Evolutionary conservation across 2,329 filamentous ascomycete species (phyloP).

Genomic region (Trichoderma gracile): DNA sequence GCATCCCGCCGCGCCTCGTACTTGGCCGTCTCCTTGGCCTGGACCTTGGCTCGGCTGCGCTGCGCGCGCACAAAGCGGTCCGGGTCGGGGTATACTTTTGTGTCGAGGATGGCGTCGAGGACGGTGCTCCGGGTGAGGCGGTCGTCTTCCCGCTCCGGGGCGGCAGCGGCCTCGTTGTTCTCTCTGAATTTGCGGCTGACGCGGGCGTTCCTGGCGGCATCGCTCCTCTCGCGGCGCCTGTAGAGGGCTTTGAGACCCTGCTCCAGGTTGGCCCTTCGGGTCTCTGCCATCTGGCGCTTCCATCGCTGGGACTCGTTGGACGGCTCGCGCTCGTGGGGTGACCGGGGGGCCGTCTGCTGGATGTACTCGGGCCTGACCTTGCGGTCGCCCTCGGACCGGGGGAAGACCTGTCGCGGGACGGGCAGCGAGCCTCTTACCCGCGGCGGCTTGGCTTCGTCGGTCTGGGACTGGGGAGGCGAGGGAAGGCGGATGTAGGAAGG

Average conservation of each 20-base stretch:
- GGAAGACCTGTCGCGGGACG: constrained; percentile 78
- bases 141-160: constrained; percentile 74
- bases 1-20: constrained; percentile 65
- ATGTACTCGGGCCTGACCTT: constrained; percentile 67
- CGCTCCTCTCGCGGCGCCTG: constrained; percentile 57
- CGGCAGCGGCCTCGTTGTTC: constrained; percentile 53
- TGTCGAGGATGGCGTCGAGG: constrained; percentile 50
- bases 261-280: constrained; percentile 69
- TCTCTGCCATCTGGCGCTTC: constrained; percentile 72
- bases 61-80: constrained; percentile 58
- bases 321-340: constrained; percentile 45
- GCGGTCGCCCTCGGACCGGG: constrained; percentile 52
- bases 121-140: constrained; percentile 71
- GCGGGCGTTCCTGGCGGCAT: constrained; percentile 39
- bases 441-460: constrained; percentile 50
- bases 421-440: constrained; percentile 77
- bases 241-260: constrained; percentile 71
- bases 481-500: constrained; percentile 85
- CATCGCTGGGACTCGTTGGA: constrained; percentile 52
- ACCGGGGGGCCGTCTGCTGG: constrained; percentile 56
- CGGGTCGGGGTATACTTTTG: constrained; percentile 61
- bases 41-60: constrained; percentile 46
- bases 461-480: constrained; percentile 74
- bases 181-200: constrained; percentile 51
- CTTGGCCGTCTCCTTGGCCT: constrained; percentile 48